These are phyloP conservation scores for Magnolia sinica DNA, from an alignment of 164 flowering plant genomes.

Conservation along the genomic window DNA sequence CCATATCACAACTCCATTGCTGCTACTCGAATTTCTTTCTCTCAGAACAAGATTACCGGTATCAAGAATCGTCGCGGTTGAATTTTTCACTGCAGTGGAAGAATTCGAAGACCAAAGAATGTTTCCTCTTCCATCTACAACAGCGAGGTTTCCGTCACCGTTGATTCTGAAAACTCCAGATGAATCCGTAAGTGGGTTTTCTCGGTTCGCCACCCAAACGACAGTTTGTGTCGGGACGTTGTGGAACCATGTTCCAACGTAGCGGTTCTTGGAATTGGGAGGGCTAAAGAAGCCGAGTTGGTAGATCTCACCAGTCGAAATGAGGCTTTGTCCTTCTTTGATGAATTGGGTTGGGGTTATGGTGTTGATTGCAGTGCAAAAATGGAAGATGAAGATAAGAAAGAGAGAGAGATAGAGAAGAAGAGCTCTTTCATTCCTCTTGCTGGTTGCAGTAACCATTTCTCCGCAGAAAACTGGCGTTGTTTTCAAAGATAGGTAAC, in stretches of 20 bases:
- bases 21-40: background rate
- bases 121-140: background rate
- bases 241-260: conserved; percentile 3
- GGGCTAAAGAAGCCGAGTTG: conserved; percentile 8
- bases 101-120: conserved; percentile 2
- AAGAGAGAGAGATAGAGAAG: background rate
- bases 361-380: background rate
- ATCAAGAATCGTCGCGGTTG: background rate
- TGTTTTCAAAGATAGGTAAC: no score
- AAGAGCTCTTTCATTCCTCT: background rate
- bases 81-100: background rate
- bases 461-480: no score
- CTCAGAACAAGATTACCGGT: conserved; percentile 7
- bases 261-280: background rate
- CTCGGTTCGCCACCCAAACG: conserved; percentile 15
- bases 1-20: conserved; percentile 20
- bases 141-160: background rate
- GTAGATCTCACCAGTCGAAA: background rate
- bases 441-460: no score
- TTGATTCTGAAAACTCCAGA: conserved; percentile 1
- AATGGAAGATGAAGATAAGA: background rate
- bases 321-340: background rate
- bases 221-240: background rate
- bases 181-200: background rate
- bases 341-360: background rate